These are phyloP conservation scores for Madurella mycetomatis DNA, from an alignment of 2,329 filamentous ascomycete species.

Conservation along the genomic window DNA sequence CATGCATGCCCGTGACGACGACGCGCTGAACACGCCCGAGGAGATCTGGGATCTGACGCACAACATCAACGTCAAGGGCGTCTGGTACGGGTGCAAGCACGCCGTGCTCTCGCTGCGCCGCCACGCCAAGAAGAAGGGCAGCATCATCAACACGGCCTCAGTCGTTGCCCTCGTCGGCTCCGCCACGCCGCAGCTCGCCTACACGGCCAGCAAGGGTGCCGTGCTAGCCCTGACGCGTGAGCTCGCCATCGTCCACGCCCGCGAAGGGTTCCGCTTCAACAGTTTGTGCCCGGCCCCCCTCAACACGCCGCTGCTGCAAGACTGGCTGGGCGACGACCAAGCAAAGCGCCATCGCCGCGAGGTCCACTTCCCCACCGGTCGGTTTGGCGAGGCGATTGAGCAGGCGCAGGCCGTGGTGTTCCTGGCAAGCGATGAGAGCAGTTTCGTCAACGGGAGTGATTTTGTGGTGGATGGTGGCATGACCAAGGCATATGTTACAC, in stretches of 20 bases:
- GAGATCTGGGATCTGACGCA: constrained; percentile 93
- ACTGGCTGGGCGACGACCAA: constrained; percentile 86
- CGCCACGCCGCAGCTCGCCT: constrained; percentile 84
- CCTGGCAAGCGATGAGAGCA: constrained; percentile 80
- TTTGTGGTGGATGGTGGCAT: constrained; percentile 96
- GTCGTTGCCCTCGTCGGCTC: constrained; percentile 84
- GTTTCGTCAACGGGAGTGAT: constrained; percentile 86
- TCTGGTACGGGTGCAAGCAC: constrained; percentile 96
- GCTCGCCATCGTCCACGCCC: constrained; percentile 84
- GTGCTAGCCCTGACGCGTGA: constrained; percentile 87
- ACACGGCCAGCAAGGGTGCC: constrained; percentile 90
- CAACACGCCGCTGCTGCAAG: constrained; percentile 87
- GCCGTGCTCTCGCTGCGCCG: constrained; percentile 76
- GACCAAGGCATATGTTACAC: constrained; percentile 82
- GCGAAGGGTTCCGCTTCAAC: constrained; percentile 88
- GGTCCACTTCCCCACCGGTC: constrained; percentile 81
- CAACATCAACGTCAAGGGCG: constrained; percentile 93
- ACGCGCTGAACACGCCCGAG: constrained; percentile 80
- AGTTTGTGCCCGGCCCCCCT: constrained; percentile 83
- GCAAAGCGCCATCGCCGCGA: constrained; percentile 78
- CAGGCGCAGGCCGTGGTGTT: constrained; percentile 88
- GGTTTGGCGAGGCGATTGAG: constrained; percentile 91
- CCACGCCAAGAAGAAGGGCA: constrained; percentile 72
- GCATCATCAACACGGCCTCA: constrained; percentile 88
- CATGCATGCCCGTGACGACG: constrained; percentile 81